Evolutionary conservation across 2,329 filamentous ascomycete species (phyloP).

Genomic region (Colletotrichum sp.): DNA sequence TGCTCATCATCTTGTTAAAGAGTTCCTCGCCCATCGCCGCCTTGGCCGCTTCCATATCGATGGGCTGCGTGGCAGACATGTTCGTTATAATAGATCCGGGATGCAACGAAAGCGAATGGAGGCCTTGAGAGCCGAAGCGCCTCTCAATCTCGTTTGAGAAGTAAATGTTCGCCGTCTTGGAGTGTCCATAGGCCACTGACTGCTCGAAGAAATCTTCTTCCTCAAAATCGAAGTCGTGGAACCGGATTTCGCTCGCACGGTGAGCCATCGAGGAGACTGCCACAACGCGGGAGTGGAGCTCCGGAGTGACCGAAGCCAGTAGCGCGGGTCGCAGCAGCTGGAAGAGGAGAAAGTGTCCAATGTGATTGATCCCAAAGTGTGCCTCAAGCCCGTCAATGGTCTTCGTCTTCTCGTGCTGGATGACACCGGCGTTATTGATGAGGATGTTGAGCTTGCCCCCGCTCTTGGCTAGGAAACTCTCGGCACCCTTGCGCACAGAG

Average conservation of each 20-base stretch:
- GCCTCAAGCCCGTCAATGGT: conserved; percentile 28
- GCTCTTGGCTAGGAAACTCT: conserved; percentile 31
- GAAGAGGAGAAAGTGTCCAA: conserved; percentile 59
- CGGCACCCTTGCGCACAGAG: conserved; percentile 14
- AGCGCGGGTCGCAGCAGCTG: conserved; percentile 50
- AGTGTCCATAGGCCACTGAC: conserved; percentile 47
- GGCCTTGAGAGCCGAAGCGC: conserved; percentile 12
- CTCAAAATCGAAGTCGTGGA: conserved; percentile 38
- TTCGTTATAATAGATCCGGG: neutral
- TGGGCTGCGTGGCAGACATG: neutral
- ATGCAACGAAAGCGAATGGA: conserved; percentile 32
- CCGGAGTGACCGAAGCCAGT: conserved; percentile 37
- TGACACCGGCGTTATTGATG: conserved; percentile 36
- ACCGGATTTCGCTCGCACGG: conserved; percentile 27
- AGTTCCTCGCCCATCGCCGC: neutral
- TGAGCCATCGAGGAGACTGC: conserved; percentile 48
- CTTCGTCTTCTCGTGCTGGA: neutral
- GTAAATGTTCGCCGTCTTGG: conserved; percentile 56
- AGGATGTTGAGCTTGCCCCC: conserved; percentile 29
- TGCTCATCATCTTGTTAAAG: neutral
- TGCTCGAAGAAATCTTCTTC: conserved; percentile 33
- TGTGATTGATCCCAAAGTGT: conserved; percentile 58
- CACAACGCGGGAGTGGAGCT: conserved; percentile 50
- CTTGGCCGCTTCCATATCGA: neutral
- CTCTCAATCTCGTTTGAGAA: conserved; percentile 56